Conservation (phyloP, 2,329 filamentous ascomycete genomes). For the Fusarium multiceps region DNA sequence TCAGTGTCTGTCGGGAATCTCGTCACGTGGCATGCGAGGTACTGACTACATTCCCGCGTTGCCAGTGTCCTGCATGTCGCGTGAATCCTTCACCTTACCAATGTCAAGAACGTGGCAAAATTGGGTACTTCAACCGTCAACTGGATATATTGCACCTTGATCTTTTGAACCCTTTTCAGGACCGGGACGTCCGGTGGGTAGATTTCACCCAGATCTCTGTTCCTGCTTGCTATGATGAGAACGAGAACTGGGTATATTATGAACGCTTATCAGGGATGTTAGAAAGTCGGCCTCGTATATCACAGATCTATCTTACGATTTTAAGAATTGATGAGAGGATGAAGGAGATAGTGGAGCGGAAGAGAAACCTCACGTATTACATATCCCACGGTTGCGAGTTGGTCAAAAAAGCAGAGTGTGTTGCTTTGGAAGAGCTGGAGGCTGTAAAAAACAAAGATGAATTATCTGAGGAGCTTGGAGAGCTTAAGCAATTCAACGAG, state of each 20-base stretch:
- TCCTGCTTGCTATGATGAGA: accelerated
- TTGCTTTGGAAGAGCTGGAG: not conserved
- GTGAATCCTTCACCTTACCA: too few relatives aligned
- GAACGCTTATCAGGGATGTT: not conserved
- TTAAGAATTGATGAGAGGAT: not conserved
- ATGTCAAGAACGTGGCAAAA: not conserved
- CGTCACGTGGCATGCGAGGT: accelerated
- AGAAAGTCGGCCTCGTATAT: not conserved
- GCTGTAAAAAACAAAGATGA: not conserved
- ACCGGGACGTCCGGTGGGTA: not conserved
- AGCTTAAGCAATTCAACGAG: not conserved
- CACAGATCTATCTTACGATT: not conserved
- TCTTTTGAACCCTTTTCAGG: accelerated
- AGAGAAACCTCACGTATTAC: not conserved
- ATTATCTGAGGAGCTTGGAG: not conserved
- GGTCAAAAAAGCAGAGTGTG: not conserved
- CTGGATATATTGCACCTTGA: not conserved
- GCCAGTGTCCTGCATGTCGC: not conserved
- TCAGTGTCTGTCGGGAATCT: not conserved
- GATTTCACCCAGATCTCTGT: not conserved
- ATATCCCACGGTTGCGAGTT: too few relatives aligned
- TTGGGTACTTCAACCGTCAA: not conserved
- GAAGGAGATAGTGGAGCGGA: not conserved
- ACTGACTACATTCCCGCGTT: not conserved
- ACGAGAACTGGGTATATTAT: not conserved